Evolutionary conservation across 148 eudicot species (phyloP), one percentile per base, ranked within the genome.

Genomic region (Rheum nobile): DNA sequence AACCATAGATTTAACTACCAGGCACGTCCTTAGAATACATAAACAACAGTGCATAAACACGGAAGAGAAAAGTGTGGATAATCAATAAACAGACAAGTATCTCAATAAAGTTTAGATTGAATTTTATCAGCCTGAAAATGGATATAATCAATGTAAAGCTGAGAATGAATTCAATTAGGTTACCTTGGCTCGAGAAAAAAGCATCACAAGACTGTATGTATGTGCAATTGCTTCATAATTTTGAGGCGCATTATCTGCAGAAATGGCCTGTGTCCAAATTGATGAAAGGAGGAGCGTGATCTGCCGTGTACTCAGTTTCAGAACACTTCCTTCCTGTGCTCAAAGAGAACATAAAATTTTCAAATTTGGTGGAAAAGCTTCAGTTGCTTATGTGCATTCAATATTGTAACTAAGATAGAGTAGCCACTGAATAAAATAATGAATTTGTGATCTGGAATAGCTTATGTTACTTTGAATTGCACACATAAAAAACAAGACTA

Each of bases 141-240:
- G 34, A 57, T 57, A 28, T 29, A 24, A 57, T 57, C 31, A 48
- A 31, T 14, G 17, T 32, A 12, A 26, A 35, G 54, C 42, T 39
- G 43, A 41, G 34, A 59, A 32, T 24, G 32, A 16, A 35, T 52
- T 47, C 42, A 71, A 75, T 7, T 9, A 12, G 70, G 71, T 71
- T 79, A 95, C 99, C 97, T 92, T 95, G 74, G 84, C 87, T 63
- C 91, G 91, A 78, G 99, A 84, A 75, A 87, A 96, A 71, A 96
- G 76, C 86, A 90, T 75, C 71, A 96, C 93, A 77, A 96, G 79
- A 78, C 99, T 92, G 90, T 88, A 96, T 22, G 99, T 90, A 82
- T 96, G 99, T 74, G 99, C 91, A 75, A 96, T 90, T 63, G 99
- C 99, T 87, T 90, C 99, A 82, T 81, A 96, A 71, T 92, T 91